Evolutionary conservation across 805 yeast species (phyloP), one percentile per base, ranked within the genome.

Genomic region (Wickerhamomyces strasburgensis): DNA sequence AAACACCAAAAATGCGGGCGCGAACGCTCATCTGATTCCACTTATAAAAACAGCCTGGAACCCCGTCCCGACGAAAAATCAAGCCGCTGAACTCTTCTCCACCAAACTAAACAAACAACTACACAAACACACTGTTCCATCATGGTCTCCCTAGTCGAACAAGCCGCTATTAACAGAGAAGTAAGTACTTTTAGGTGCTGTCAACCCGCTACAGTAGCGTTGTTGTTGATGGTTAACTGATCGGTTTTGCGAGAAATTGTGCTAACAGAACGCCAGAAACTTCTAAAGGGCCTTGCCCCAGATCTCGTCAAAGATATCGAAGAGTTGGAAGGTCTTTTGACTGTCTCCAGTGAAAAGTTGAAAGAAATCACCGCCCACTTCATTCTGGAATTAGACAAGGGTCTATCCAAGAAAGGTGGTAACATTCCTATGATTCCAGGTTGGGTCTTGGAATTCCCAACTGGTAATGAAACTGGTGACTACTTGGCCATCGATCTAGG

Each of bases 401-500:
- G 97, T 43, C 72, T 84, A 49, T 70, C 80, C 42, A 71, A 73
- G 56, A 62, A 70, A 40, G 90, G 93, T 35, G 94, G 93, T 41
- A 82, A 81, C 61, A 86, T 87, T 56, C 98, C 98, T 44, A 90
- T 90, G 98, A 88, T 83, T 58, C 95, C 95, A 33, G 85, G 94
- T 44, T 90, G 97, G 97, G 97, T 90, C 38, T 69, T 88, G 72
- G 94, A 84, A 56, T 83, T 70, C 69, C 97, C 98, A 48, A 81
- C 90, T 34, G 98, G 98, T 48, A 67, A 78, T 49, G 98, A 90
- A 63, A 73, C 72, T 29, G 98, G 98, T 48, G 80, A 86, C 49
- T 90, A 73, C 64, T 67, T 90, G 58, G 97, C 98, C 36, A 83
- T 93, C 43, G 98, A 90, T 62, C 74, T 90, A 67, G 98, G 98